phyloP scores from a whole-genome alignment of 1,139 yeast genomes.

The Casaregolazyma suthepensis region DNA sequence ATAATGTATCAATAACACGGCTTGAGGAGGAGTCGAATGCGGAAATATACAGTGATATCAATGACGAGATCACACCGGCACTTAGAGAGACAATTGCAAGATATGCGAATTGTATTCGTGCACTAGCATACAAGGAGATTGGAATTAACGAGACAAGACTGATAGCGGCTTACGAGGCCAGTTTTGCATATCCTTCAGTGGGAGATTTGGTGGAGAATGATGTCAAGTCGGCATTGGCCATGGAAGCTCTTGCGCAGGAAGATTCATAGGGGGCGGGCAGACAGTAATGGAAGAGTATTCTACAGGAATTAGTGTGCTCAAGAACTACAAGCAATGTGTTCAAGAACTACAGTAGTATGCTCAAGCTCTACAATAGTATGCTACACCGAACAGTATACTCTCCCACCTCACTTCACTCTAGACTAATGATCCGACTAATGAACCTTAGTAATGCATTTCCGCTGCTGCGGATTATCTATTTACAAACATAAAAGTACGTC shows the following conservation, averaged over 20 bases:
- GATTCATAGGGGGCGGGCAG: not conserved
- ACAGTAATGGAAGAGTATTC: too few species aligned
- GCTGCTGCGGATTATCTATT: constrained; percentile 9
- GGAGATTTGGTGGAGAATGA: constrained; percentile 73
- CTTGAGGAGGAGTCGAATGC: constrained; percentile 91
- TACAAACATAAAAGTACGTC: constrained; percentile 41
- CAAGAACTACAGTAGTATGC: too few species aligned
- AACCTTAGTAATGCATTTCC: not conserved
- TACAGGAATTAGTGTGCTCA: too few species aligned
- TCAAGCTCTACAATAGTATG: too few species aligned
- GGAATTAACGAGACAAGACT: constrained; percentile 82
- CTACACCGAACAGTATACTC: too few species aligned
- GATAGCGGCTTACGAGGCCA: constrained; percentile 80
- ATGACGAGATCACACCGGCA: constrained; percentile 60
- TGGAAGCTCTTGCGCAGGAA: constrained; percentile 52
- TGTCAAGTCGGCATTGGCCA: constrained; percentile 65
- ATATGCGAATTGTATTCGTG: constrained; percentile 76
- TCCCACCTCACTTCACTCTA: too few species aligned
- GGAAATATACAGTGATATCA: constrained; percentile 91
- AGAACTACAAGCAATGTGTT: too few species aligned
- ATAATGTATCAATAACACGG: constrained; percentile 63
- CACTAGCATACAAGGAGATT: constrained; percentile 72
- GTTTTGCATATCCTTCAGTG: constrained; percentile 67
- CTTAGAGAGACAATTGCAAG: constrained; percentile 73
- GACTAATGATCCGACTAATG: not conserved